Percentiles rank a stretch among this genome's conserved stretches.
These are phyloP conservation scores for Fonsecaea nubica DNA, from an alignment of 2,329 filamentous ascomycete genomes.

Conservation along the genomic window DNA sequence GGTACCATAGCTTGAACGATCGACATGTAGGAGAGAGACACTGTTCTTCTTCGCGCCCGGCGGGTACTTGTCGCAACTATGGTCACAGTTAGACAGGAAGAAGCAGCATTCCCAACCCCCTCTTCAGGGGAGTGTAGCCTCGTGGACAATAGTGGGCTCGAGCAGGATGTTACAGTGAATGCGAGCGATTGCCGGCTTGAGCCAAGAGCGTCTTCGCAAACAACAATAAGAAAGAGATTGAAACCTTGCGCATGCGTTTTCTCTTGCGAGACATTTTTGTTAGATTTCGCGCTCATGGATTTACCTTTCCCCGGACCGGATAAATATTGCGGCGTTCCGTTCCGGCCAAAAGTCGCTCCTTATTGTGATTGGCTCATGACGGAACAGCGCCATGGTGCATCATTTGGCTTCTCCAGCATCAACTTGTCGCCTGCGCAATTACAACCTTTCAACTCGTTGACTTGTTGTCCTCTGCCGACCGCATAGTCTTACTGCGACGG, in stretches of 20 bases:
- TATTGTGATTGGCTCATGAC: slow-evolving; percentile 6
- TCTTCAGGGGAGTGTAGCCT: not conserved
- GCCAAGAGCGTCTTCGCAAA: not conserved
- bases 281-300: not conserved
- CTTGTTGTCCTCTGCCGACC: not conserved
- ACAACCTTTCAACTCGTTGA: not conserved
- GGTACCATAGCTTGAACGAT: not conserved
- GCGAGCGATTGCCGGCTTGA: not conserved
- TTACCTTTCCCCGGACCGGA: slow-evolving; percentile 12
- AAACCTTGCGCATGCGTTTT: not conserved
- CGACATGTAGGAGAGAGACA: not conserved
- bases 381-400: not conserved
- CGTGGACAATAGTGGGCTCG: not conserved
- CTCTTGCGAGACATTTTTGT: not conserved
- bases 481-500: not conserved
- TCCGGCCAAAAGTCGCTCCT: slow-evolving; percentile 9
- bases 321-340: slow-evolving; percentile 13
- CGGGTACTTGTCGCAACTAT: not conserved
- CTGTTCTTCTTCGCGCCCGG: not conserved
- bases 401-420: slow-evolving; percentile 1
- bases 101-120: not conserved
- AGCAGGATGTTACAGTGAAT: not conserved
- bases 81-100: not conserved
- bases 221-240: not conserved
- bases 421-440: not conserved